These are phyloP conservation scores for Hanseniaspora jakobsenii DNA, from an alignment of 805 yeast species.

Conservation along the genomic window DNA sequence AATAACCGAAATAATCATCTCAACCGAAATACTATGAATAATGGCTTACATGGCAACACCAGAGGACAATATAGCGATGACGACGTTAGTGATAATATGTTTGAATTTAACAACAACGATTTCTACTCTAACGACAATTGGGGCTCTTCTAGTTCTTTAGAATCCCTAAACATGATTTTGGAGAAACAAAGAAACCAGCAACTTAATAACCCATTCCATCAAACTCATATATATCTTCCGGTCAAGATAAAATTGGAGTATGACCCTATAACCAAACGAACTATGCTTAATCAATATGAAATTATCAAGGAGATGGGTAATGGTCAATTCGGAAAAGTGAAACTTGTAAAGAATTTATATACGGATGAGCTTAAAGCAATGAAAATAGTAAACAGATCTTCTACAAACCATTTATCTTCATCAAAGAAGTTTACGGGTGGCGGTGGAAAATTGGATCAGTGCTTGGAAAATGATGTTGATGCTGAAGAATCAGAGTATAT, in stretches of 20 bases:
- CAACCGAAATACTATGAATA: not conserved
- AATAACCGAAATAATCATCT: not conserved
- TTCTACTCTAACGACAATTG: slow-evolving; percentile 15
- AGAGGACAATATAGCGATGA: no score
- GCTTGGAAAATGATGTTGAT: not conserved
- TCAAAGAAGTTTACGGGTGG: slow-evolving; percentile 31
- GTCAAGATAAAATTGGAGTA: slow-evolving; percentile 78
- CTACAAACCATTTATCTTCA: slow-evolving; percentile 26
- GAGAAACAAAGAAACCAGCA: slow-evolving; percentile 33
- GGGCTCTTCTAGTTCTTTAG: slow-evolving; percentile 27
- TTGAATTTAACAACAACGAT: not conserved
- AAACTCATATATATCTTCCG: slow-evolving; percentile 26
- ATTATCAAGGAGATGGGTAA: slow-evolving; percentile 75
- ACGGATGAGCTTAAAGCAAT: slow-evolving; percentile 69
- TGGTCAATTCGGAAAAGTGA: slow-evolving; percentile 99
- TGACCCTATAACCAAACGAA: slow-evolving; percentile 74
- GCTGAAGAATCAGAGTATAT: slow-evolving; percentile 30
- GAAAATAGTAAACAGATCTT: slow-evolving; percentile 74
- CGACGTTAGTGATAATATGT: not conserved
- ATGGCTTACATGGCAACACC: not conserved
- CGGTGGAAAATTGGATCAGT: slow-evolving; percentile 25
- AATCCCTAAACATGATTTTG: slow-evolving; percentile 30
- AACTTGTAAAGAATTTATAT: slow-evolving; percentile 67
- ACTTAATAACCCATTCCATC: slow-evolving; percentile 34
- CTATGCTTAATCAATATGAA: slow-evolving; percentile 80